Evolutionary conservation across 2,329 filamentous ascomycete genomes (phyloP), one percentile per base, ranked within the genome.

Genomic region (Talaromyces sp.): DNA sequence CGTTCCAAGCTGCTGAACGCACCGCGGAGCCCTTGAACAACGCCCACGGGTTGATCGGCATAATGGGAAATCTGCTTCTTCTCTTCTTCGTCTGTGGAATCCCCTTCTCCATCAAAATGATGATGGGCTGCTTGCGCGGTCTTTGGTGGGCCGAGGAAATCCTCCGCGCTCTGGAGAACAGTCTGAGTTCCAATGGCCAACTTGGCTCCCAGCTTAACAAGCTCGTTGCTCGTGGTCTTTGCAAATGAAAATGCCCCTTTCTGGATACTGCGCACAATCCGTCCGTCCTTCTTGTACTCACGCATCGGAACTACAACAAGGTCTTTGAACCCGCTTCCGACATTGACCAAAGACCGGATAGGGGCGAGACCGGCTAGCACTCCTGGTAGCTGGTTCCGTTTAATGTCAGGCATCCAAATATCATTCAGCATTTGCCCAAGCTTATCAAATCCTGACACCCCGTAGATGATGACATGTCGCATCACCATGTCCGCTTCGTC

Each of bases 361-460:
- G 92, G 90, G 0, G 92, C 92, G 6, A 99, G 81, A 21, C 94
- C 94, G 2, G 92, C 90, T 38, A 99, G 83, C 1, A 99, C 89
- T 1, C 89, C 87, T 0, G 92, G 91, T 5, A 99, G 86, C 73
- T 99, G 94, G 65, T 93, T 95, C 17, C 84, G 81, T 71, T 89
- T 91, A 59, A 99, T 89, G 70, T 99, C 93, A 0, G 92, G 92
- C 83, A 88, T 95, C 94, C 94, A 99, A 50, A 97, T 90, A 70
- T 96, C 91, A 70, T 97, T 97, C 35, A 99, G 83, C 2, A 88
- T 93, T 73, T 92, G 86, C 58, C 94, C 92, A 2, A 99, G 82
- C 55, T 90, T 87, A 66, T 97, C 92, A 67, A 97, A 97, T 0
- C 94, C 94, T 8, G 87, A 87, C 0, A 96, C 85, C 29, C 95